Percentiles rank a stretch among this genome's conserved stretches.
phyloP scores from a whole-genome alignment of 768 basidiomycete species.

The Xerocomellus dryophilus region DNA sequence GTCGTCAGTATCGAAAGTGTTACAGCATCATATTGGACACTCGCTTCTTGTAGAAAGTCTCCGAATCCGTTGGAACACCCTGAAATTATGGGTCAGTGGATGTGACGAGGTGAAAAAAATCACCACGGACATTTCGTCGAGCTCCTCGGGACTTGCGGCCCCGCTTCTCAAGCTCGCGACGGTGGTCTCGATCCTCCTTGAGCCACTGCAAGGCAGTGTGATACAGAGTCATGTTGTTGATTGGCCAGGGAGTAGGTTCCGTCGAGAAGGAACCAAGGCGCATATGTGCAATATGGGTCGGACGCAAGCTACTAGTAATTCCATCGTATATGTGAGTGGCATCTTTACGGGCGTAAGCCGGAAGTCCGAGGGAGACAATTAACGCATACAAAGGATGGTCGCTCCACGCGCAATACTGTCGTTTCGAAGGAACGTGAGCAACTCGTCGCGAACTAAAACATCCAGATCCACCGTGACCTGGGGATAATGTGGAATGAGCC shows the following conservation, averaged over 20 bases:
- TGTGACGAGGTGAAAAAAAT: background rate
- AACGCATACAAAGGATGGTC: constrained; percentile 76
- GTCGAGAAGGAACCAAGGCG: constrained; percentile 73
- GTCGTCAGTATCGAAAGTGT: constrained; percentile 3
- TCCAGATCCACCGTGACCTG: constrained; percentile 97
- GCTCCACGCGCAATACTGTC: constrained; percentile 80
- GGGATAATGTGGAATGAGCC: background rate
- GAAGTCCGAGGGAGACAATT: background rate
- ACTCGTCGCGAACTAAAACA: constrained; percentile 87
- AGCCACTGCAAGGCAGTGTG: constrained; percentile 83
- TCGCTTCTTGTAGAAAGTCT: constrained; percentile 83
- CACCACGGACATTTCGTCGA: constrained; percentile 47
- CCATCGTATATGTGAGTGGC: constrained; percentile 99
- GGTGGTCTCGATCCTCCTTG: constrained; percentile 70
- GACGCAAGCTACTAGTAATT: constrained; percentile 64
- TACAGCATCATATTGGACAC: constrained; percentile 19
- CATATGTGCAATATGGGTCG: constrained; percentile 92
- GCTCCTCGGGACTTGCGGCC: constrained; percentile 64
- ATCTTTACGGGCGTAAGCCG: constrained; percentile 45
- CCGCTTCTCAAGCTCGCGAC: constrained; percentile 53
- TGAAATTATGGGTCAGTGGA: constrained; percentile 26
- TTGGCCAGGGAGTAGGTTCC: constrained; percentile 68
- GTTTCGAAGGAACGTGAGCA: constrained; percentile 81
- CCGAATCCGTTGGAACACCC: constrained; percentile 69
- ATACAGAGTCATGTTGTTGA: constrained; percentile 50